These are phyloP conservation scores for Chalciporus pseudorubinellus DNA, from an alignment of 768 basidiomycete genomes.

Conservation along the genomic window DNA sequence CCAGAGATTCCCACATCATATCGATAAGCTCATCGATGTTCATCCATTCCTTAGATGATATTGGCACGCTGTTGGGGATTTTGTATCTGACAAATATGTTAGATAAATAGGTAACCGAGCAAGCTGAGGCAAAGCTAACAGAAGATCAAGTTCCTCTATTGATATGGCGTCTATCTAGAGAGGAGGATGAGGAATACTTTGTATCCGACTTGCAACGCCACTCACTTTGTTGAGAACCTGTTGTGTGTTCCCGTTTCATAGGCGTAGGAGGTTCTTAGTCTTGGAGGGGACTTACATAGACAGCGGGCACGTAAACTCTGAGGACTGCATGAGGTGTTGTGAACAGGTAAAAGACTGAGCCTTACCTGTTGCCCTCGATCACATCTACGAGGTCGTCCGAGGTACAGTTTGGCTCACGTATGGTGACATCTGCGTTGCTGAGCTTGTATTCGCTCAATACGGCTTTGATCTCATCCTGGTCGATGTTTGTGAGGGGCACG, in stretches of 20 bases:
- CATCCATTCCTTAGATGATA: slow-evolving; percentile 93
- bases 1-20: slow-evolving; percentile 90
- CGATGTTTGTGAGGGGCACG: slow-evolving; percentile 92
- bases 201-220: background rate
- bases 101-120: background rate
- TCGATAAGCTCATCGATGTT: slow-evolving; percentile 94
- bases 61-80: slow-evolving; percentile 93
- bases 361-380: slow-evolving; percentile 87
- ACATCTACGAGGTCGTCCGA: slow-evolving; percentile 97
- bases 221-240: slow-evolving; percentile 82
- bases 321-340: slow-evolving; percentile 2
- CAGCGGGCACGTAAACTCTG: slow-evolving; percentile 89
- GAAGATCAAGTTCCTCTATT: slow-evolving; percentile 93
- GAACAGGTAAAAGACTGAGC: background rate
- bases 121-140: slow-evolving; percentile 45
- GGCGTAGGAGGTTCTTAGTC: background rate
- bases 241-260: background rate
- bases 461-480: slow-evolving; percentile 95
- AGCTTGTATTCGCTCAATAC: slow-evolving; percentile 90
- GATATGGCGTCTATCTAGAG: slow-evolving; percentile 92
- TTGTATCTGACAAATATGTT: slow-evolving; percentile 56
- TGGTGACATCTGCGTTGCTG: slow-evolving; percentile 87
- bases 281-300: slow-evolving; percentile 61
- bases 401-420: slow-evolving; percentile 88
- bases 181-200: slow-evolving; percentile 1